Evolutionary conservation across 371 early-diverging fungal genomes (phyloP), one percentile per base, ranked within the genome.

Genomic region (Rhizomucor pusillus): DNA sequence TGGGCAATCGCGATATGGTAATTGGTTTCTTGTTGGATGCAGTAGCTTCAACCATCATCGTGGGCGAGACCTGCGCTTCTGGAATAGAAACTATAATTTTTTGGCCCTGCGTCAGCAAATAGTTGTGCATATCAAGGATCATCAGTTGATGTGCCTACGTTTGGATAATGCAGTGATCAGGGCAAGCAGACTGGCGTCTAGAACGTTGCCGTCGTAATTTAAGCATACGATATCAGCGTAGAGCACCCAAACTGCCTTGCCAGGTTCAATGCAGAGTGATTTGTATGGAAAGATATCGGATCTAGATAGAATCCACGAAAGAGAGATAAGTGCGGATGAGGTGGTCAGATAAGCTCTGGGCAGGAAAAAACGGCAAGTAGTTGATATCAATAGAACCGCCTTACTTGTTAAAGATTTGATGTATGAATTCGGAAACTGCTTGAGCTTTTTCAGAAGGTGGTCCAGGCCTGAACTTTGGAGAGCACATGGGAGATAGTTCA

Each of bases 211-310:
- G 63, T 92, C 96, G 58, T 93, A 90, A 56, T 90, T 87, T 25
- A 98, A 60, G 56, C 94, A 95, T 13, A 92, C 86, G 24, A 95
- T 85, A 68, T 98, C 98, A 3, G 89, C 88, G 59, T 91, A 89
- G 19, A 98, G 69, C 35, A 86, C 82, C 97, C 97, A 98, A 11
- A 82, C 93, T 1, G 93, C 95, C 52, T 86, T 81, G 35, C 90
- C 91, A 14, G 73, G 64, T 54, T 84, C 90, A 56, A 97, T 94
- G 66, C 93, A 91, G 47, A 97, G 79, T 12, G 77, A 67, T 29
- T 78, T 71, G 18, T 91, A 68, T 61, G 90, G 84, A 40, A 96
- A 50, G 16, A 94, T 63, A 13, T 80, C 61, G 34, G 76, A 65
- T 48, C 84, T 86, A 18, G 18, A 13, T 36, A 18, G 14, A 41